A percentile compares a stretch with the other conserved stretches of the same genome.
Conservation (phyloP, 2,329 filamentous ascomycete species). For the Fusarium hainanense region DNA sequence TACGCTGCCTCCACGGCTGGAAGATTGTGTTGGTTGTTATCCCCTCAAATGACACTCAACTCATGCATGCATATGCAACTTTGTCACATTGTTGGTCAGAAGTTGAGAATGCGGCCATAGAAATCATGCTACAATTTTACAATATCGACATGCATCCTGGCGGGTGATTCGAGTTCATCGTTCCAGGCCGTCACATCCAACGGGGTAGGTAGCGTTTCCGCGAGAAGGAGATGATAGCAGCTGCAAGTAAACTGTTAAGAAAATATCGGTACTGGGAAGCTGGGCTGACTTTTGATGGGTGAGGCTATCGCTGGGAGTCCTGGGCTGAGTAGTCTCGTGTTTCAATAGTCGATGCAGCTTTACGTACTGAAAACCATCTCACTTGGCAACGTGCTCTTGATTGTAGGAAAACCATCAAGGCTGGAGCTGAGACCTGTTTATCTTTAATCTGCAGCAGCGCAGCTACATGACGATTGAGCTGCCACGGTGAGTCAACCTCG, state of each 20-base stretch:
- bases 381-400: neutral
- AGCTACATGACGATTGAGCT: neutral
- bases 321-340: neutral
- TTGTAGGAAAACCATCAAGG: neutral
- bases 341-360: neutral
- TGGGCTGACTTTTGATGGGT: neutral
- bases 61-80: neutral
- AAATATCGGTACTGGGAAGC: neutral
- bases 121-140: slow-evolving; percentile 24
- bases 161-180: neutral
- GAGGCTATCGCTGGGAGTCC: neutral
- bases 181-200: slow-evolving; percentile 12
- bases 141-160: slow-evolving; percentile 13
- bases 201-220: neutral
- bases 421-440: neutral
- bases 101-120: neutral
- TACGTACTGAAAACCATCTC: neutral
- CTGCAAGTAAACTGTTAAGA: neutral
- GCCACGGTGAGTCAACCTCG: neutral
- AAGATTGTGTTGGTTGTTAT: neutral
- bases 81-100: slow-evolving; percentile 1
- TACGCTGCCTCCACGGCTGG: neutral
- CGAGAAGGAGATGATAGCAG: neutral
- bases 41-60: neutral
- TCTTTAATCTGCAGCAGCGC: neutral